phyloP scores from a whole-genome alignment of 2,329 filamentous ascomycete genomes.

The Didymosphaeria variabile region DNA sequence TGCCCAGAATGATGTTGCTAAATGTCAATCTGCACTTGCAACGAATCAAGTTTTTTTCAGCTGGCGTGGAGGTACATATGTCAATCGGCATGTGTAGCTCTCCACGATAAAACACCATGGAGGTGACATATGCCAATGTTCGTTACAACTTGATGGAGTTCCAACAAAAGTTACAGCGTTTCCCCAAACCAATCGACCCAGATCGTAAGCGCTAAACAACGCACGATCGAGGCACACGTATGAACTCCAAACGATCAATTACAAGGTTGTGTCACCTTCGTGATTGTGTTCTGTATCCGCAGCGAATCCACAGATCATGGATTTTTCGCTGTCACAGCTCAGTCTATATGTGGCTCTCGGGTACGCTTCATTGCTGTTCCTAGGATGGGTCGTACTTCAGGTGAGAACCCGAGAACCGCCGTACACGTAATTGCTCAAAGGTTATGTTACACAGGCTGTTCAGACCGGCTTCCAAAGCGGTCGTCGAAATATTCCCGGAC shows the following conservation, averaged over 20 bases:
- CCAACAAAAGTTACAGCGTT: no score
- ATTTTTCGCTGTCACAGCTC: no score
- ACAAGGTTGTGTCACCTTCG: not conserved
- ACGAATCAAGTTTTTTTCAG: no score
- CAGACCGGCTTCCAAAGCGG: not conserved
- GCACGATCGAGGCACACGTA: not conserved
- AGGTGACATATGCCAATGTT: no score
- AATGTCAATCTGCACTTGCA: not conserved
- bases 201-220: not conserved
- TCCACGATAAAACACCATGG: no score
- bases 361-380: not conserved
- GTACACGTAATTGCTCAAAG: not conserved
- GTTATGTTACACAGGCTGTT: not conserved
- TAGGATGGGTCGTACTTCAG: not conserved
- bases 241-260: not conserved
- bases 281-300: not conserved
- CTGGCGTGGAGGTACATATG: no score
- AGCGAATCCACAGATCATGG: no score
- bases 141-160: no score
- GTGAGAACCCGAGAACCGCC: not conserved
- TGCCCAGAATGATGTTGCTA: not conserved
- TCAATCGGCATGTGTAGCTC: no score
- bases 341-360: not conserved
- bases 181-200: no score
- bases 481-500: not conserved